Conservation (phyloP, 2,329 filamentous ascomycete genomes). For the Coniochaeta sp. region DNA sequence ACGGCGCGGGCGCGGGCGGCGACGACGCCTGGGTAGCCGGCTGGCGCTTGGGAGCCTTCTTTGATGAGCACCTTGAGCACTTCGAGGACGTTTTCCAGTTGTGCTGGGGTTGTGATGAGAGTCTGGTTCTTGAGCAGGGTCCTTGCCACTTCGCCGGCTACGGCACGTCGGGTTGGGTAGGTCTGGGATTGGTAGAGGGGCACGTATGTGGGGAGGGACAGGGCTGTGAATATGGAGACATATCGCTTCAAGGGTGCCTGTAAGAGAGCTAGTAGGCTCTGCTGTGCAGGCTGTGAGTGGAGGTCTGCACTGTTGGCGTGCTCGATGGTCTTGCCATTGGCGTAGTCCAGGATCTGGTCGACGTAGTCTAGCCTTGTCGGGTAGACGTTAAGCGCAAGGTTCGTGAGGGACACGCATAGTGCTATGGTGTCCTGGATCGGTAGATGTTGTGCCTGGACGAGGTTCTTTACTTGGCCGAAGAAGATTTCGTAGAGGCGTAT, state of each 20-base stretch:
- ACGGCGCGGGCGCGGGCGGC: constrained; percentile 63
- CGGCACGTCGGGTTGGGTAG: constrained; percentile 83
- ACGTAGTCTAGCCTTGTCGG: constrained; percentile 89
- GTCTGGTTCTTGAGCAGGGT: constrained; percentile 79
- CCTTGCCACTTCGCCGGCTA: constrained; percentile 81
- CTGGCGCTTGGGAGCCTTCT: constrained; percentile 79
- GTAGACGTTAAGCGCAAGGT: constrained; percentile 93
- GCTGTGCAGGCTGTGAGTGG: constrained; percentile 79
- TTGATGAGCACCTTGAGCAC: constrained; percentile 87
- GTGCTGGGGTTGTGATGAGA: constrained; percentile 65
- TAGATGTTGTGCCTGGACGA: constrained; percentile 85
- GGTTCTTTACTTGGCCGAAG: constrained; percentile 88
- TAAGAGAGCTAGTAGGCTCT: constrained; percentile 83
- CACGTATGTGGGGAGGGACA: constrained; percentile 87
- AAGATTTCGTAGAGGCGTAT: constrained; percentile 95
- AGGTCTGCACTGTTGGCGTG: constrained; percentile 93
- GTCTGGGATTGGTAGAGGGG: constrained; percentile 86
- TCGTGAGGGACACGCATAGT: constrained; percentile 85
- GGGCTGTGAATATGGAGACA: constrained; percentile 88
- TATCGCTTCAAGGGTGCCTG: constrained; percentile 86
- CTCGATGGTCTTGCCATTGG: constrained; percentile 77
- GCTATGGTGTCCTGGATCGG: constrained; percentile 94
- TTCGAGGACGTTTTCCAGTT: constrained; percentile 83
- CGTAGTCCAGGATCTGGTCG: constrained; percentile 87
- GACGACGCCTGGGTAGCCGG: constrained; percentile 74